A percentile compares a stretch with the other conserved stretches of the same genome.
These are phyloP conservation scores for Tylopilus cervinicoccineus DNA, from an alignment of 768 basidiomycete genomes.

Conservation along the genomic window DNA sequence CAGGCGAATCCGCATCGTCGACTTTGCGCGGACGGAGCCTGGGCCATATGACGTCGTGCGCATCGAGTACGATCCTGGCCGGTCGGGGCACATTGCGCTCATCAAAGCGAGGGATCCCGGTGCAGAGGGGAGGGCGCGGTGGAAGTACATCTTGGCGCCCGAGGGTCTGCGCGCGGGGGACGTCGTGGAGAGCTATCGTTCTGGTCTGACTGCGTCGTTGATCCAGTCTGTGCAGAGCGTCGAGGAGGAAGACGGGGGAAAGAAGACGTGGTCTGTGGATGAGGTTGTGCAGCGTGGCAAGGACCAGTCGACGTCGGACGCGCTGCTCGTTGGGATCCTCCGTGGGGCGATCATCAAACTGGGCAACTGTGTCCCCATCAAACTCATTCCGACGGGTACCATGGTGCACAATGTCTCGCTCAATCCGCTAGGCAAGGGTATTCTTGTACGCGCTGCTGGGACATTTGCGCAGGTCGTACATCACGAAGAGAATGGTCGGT, in stretches of 20 bases:
- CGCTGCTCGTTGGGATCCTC: conserved; percentile 79
- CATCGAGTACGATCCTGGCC: conserved; percentile 95
- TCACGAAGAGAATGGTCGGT: conserved; percentile 67
- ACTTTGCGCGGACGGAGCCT: conserved; percentile 74
- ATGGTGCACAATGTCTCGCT: conserved; percentile 85
- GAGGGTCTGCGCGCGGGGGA: conserved; percentile 89
- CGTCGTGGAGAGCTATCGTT: conserved; percentile 78
- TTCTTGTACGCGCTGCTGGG: conserved; percentile 89
- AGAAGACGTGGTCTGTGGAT: conserved; percentile 15
- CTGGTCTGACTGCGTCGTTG: conserved; percentile 73
- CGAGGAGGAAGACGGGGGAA: conserved; percentile 10
- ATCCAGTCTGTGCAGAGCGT: conserved; percentile 41
- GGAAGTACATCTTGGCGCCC: conserved; percentile 91
- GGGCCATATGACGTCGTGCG: conserved; percentile 88
- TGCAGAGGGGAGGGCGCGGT: conserved; percentile 53
- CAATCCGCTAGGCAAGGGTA: conserved; percentile 66
- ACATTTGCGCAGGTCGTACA: conserved; percentile 77
- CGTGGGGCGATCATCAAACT: conserved; percentile 80
- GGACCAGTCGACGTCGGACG: conserved; percentile 43
- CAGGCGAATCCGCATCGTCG: conserved; percentile 79
- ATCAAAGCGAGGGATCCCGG: conserved; percentile 57
- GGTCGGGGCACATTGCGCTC: conserved; percentile 93
- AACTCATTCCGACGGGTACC: conserved; percentile 89
- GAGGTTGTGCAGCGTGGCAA: conserved; percentile 22
- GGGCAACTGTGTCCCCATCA: conserved; percentile 90